Base-by-base conservation (phyloP, 176 grass and related monocot species). In the Microstegium vimineum region DNA sequence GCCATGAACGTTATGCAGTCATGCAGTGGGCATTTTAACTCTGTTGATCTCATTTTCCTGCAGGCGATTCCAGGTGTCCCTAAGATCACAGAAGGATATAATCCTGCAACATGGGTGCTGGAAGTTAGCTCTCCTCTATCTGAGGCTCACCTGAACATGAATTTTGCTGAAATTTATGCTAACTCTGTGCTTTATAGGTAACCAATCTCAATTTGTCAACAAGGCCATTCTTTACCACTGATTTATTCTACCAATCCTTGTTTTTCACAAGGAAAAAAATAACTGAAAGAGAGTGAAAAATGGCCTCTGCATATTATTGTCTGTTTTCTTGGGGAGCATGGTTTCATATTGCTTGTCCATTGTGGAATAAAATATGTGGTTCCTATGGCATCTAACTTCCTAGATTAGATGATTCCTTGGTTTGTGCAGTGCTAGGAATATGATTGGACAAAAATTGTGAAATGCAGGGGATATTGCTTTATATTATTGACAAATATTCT, bases 21-120 rank as follows among this genome's bases (percentile, higher is more conserved):
- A 10, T n/a, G 52, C 52, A 56, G 20, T 77, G 8, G 30, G 46
- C n/a, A 30, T 51, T 27, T 45, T 69, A 76, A 77, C 26, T 7
- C 3, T 64, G 65, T 23, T 25, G 9, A n/a, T 77, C 8, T 52
- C 3, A 38, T 74, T 74, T 20, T 43, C 62, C 51, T 94, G 61
- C 82, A 98, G 95, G 89, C 86, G 76, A 77, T 98, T 83, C 84
- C 95, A 76, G 88, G 92, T 67, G 77, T 94, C 81, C 70, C 89
- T 27, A 94, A 90, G 70, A 94, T 94, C 66, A 75, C 82, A 78
- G 83, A 90, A 75, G 92, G 91, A 34, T 89, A 93, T 70, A 98
- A 98, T 68, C 95, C 95, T 59, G 95, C 95, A 23, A 98, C 95
- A 47, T 98, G 95, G 95, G 87, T 93, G 82, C 56, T 98, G 28